Conservation (phyloP, 495 filamentous ascomycete species). For the Lindgomyces ingoldianus region DNA sequence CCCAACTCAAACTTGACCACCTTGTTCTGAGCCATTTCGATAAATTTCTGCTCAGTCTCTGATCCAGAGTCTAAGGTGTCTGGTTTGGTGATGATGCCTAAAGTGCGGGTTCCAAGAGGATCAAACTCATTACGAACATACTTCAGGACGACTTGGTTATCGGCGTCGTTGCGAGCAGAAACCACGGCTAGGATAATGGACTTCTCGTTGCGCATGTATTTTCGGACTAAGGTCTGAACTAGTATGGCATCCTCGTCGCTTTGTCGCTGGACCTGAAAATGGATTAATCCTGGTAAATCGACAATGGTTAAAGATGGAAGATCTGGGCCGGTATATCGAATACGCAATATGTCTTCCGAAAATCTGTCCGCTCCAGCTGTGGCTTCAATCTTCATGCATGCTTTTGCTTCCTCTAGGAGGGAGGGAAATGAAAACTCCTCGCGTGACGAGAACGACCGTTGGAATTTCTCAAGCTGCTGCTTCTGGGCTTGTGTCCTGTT, state of each 20-base stretch:
- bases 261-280: conserved; percentile 20
- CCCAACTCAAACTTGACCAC: conserved; percentile 34
- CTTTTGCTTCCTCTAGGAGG: conserved; percentile 38
- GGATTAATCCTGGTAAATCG: conserved; percentile 26
- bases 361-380: not conserved
- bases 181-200: conserved; percentile 43
- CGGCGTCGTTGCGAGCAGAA: conserved; percentile 38
- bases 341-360: conserved; percentile 16
- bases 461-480: conserved; percentile 39
- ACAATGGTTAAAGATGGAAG: conserved; percentile 26
- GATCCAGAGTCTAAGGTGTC: conserved; percentile 38
- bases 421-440: conserved; percentile 36
- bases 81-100: conserved; percentile 46
- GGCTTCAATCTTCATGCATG: conserved; percentile 28
- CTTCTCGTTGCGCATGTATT: conserved; percentile 34
- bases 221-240: conserved; percentile 31
- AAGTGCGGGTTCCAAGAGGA: conserved; percentile 31
- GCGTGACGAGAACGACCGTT: conserved; percentile 5
- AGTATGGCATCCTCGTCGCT: conserved; percentile 30
- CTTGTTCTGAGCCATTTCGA: conserved; percentile 36
- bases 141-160: conserved; percentile 36
- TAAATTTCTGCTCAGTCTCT: conserved; percentile 30
- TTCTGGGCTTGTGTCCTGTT: conserved; percentile 29
- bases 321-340: conserved; percentile 31
- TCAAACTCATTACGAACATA: conserved; percentile 33